These are phyloP conservation scores for Coniochaeta prunicola DNA, from an alignment of 2,329 filamentous ascomycete species.

Conservation along the genomic window DNA sequence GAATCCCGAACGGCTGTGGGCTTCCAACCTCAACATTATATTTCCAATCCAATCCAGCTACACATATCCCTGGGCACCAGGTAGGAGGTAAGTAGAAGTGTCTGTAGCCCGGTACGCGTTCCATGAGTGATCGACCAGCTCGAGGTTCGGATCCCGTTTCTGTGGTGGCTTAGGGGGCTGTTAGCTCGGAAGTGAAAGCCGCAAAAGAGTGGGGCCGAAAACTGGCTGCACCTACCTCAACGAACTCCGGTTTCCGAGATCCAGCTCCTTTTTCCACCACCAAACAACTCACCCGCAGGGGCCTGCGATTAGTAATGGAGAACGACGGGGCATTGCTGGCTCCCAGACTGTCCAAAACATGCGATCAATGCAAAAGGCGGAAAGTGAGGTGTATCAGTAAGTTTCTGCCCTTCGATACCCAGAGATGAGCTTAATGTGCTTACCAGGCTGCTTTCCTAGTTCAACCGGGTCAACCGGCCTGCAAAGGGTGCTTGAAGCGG, in stretches of 20 bases:
- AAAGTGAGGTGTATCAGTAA: slow-evolving; percentile 1
- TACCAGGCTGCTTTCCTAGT: neutral
- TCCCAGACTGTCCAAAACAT: slow-evolving; percentile 1
- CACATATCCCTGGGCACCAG: too few species aligned
- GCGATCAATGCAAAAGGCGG: neutral
- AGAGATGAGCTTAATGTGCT: neutral
- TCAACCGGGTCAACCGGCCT: neutral
- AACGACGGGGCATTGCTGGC: neutral
- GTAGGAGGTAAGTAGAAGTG: too few species aligned
- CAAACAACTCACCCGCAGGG: neutral
- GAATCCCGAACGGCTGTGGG: too few species aligned
- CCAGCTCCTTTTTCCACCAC: neutral
- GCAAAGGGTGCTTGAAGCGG: neutral
- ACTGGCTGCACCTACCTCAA: neutral
- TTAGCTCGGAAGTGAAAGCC: too few species aligned
- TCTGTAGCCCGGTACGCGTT: too few species aligned
- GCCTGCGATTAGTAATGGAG: neutral
- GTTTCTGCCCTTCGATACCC: neutral
- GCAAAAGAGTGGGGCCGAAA: too few species aligned
- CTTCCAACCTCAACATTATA: too few species aligned
- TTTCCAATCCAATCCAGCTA: too few species aligned
- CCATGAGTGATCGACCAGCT: too few species aligned
- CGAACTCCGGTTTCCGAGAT: slow-evolving; percentile 1
- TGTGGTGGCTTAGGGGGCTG: too few species aligned
- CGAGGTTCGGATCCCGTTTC: too few species aligned